Conservation (phyloP, 1,284 basidiomycete genomes). For the Inonotus hispidus region DNA sequence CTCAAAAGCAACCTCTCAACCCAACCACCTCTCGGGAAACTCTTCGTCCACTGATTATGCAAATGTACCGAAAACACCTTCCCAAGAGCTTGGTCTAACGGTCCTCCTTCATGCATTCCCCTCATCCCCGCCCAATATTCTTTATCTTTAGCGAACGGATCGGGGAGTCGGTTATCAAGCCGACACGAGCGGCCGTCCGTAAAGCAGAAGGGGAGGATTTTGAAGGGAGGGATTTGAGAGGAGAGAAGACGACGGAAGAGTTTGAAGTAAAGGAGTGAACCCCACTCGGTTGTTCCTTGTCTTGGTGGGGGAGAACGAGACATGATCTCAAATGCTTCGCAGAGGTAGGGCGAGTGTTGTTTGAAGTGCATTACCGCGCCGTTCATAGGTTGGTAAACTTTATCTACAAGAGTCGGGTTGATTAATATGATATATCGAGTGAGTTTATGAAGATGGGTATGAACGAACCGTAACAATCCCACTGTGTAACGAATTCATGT, state of each 20-base stretch:
- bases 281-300: conserved; percentile 85
- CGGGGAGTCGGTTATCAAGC: conserved; percentile 86
- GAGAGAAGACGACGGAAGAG: conserved; percentile 80
- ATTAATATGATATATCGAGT: conserved; percentile 6
- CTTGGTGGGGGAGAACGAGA: conserved; percentile 65
- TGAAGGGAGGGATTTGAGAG: conserved; percentile 72
- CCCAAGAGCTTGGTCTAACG: conserved; percentile 59
- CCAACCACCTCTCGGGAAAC: conserved; percentile 75
- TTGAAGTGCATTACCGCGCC: conserved; percentile 92
- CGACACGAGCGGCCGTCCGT: conserved; percentile 84
- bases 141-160: conserved; percentile 74
- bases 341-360: conserved; percentile 85
- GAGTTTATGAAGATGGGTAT: not conserved
- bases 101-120: conserved; percentile 55
- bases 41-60: conserved; percentile 90
- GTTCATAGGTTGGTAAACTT: conserved; percentile 82
- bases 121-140: conserved; percentile 53
- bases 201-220: conserved; percentile 90
- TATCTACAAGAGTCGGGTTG: conserved; percentile 45
- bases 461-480: conserved; percentile 89
- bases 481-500: conserved; percentile 91
- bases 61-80: conserved; percentile 84
- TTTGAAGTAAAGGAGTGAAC: conserved; percentile 82
- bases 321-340: conserved; percentile 92
- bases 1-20: conserved; percentile 68